A percentile compares a stretch with the other conserved stretches of the same genome.
Conservation (phyloP, 192 early-diverging fungal species). For the Coemansia sp. region DNA sequence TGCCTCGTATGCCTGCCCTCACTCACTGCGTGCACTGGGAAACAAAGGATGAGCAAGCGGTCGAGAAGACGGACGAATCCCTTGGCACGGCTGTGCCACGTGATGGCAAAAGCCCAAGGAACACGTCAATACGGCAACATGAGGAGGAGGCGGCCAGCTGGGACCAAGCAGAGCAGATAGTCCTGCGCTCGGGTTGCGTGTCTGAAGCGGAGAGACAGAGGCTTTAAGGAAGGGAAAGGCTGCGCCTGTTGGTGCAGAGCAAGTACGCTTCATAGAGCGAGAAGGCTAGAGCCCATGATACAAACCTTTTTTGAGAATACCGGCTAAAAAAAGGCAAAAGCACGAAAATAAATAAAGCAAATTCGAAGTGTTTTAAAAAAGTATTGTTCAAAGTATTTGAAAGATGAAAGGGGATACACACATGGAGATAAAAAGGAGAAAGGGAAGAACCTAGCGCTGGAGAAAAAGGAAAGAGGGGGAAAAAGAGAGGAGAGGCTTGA, state of each 20-base stretch:
- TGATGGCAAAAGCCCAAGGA: too few species aligned
- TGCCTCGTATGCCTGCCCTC: too few species aligned
- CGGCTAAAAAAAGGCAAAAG: neutral
- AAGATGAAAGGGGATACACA: neutral
- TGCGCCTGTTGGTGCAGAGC: neutral
- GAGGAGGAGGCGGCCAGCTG: too few species aligned
- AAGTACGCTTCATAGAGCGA: neutral
- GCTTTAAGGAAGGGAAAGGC: neutral
- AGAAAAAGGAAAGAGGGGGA: constrained; percentile 1
- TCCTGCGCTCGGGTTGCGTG: too few species aligned
- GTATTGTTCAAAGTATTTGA: neutral
- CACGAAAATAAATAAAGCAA: neutral
- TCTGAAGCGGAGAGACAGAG: neutral
- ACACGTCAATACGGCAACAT: too few species aligned
- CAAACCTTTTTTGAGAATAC: neutral
- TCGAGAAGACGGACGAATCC: too few species aligned
- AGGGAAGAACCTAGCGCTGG: neutral
- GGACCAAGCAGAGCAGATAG: too few species aligned
- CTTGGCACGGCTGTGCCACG: too few species aligned
- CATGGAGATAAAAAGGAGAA: constrained; percentile 12
- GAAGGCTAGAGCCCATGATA: neutral
- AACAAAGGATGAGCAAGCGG: too few species aligned
- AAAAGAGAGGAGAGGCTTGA: neutral
- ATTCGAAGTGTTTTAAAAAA: constrained; percentile 12
- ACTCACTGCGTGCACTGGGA: too few species aligned